Conservation (phyloP, 768 basidiomycete genomes). For the Mycena capillaripes region DNA sequence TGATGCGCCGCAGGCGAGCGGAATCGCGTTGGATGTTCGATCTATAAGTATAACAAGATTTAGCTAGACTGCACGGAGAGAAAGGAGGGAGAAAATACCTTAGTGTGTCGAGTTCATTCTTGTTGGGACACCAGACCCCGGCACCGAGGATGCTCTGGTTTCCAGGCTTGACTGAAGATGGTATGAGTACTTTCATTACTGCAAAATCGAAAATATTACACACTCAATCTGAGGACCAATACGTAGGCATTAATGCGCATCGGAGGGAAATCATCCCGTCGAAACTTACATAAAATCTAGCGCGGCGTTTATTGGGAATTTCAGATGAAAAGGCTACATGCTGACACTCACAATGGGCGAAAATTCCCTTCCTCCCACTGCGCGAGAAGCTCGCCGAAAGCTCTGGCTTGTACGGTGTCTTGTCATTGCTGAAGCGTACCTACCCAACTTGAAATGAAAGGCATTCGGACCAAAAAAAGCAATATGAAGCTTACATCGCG, state of each 20-base stretch:
- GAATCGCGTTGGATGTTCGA: conserved; percentile 75
- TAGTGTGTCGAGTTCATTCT: conserved; percentile 83
- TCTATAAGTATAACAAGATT: conserved; percentile 54
- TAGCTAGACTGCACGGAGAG: not conserved
- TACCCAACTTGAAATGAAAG: conserved; percentile 45
- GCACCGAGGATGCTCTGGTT: conserved; percentile 81
- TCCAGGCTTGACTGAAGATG: conserved; percentile 70
- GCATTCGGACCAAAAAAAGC: not conserved
- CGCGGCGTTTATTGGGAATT: too few species aligned
- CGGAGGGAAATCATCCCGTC: too few species aligned
- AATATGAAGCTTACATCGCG: conserved; percentile 76
- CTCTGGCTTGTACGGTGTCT: conserved; percentile 93
- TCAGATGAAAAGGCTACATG: not conserved
- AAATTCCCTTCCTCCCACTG: conserved; percentile 91
- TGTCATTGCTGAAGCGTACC: conserved; percentile 93
- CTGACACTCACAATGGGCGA: conserved; percentile 80
- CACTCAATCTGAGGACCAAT: conserved; percentile 44
- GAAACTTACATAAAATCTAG: conserved; percentile 76
- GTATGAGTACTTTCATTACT: not conserved
- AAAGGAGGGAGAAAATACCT: conserved; percentile 57
- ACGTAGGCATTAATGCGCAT: not conserved
- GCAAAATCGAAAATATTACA: conserved; percentile 23
- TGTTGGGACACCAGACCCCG: conserved; percentile 84
- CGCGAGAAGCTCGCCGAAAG: conserved; percentile 90
- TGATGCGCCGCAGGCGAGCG: conserved; percentile 71